phyloP scores from a whole-genome alignment of 1,284 basidiomycete species.

The Trichosporon sp. region DNA sequence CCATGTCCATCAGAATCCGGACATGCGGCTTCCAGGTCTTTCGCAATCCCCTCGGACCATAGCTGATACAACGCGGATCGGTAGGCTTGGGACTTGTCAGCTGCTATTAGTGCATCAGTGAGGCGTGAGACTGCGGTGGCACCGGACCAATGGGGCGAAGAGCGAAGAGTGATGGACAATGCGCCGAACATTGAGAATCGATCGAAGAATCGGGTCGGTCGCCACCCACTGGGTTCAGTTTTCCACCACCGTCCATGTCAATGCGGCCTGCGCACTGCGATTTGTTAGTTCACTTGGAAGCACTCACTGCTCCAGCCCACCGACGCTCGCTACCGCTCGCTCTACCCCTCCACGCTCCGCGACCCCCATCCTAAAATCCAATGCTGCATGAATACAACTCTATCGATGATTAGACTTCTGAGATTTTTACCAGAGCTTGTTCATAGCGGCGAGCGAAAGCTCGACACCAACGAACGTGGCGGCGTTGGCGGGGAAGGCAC shows the following conservation, averaged over 20 bases:
- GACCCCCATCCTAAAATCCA: not conserved
- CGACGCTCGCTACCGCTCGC: not conserved
- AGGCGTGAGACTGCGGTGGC: too few species aligned
- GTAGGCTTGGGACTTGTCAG: too few species aligned
- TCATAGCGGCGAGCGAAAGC: conserved; percentile 56
- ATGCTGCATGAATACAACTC: conserved; percentile 21
- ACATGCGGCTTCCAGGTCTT: too few species aligned
- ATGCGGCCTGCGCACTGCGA: too few species aligned
- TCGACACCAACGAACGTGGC: conserved; percentile 58
- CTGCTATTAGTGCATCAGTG: too few species aligned
- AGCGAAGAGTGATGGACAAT: not conserved
- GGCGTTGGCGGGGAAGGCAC: conserved; percentile 66
- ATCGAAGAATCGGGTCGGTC: not conserved
- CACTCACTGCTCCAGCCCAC: not conserved
- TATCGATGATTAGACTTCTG: not conserved
- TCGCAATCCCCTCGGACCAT: too few species aligned
- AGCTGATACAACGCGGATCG: too few species aligned
- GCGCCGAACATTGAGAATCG: not conserved
- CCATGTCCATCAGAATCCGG: too few species aligned
- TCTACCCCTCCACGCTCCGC: not conserved
- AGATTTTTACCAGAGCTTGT: conserved; percentile 45
- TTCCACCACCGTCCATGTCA: too few species aligned
- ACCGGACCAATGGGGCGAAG: too few species aligned
- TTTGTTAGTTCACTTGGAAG: too few species aligned
- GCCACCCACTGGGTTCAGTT: too few species aligned